These are phyloP conservation scores for Aaosphaeria pasadenensis DNA, from an alignment of 2,329 filamentous ascomycete species.

Conservation along the genomic window DNA sequence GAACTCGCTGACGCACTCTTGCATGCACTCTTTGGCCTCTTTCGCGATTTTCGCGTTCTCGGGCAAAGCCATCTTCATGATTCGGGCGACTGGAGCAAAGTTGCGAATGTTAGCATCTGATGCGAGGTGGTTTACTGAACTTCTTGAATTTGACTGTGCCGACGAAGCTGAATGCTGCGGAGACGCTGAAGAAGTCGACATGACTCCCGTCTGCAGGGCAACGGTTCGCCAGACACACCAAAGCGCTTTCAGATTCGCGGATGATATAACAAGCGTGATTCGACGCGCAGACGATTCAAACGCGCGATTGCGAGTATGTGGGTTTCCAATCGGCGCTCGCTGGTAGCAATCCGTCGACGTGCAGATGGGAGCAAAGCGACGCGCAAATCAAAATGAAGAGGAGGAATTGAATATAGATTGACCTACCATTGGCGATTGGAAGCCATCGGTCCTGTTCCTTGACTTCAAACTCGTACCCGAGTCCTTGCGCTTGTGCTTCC, in stretches of 20 bases:
- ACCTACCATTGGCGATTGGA: constrained; percentile 99
- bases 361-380: constrained; percentile 26
- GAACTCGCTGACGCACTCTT: constrained; percentile 99
- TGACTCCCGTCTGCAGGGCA: constrained; percentile 41
- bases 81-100: constrained; percentile 92
- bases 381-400: constrained; percentile 37
- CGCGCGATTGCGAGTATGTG: constrained; percentile 47
- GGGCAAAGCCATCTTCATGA: constrained; percentile 97
- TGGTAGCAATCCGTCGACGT: constrained; percentile 40
- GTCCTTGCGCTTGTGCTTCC: constrained; percentile 72
- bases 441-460: constrained; percentile 99
- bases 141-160: constrained; percentile 25
- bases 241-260: constrained; percentile 17
- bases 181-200: constrained; percentile 41
- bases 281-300: constrained; percentile 44
- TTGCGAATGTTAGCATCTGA: constrained; percentile 93
- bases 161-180: constrained; percentile 36
- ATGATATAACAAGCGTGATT: constrained; percentile 41
- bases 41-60: constrained; percentile 99
- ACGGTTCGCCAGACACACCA: constrained; percentile 31
- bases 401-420: constrained; percentile 28
- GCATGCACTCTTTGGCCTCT: constrained; percentile 99
- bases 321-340: constrained; percentile 48
- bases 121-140: constrained; percentile 35
- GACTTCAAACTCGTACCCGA: constrained; percentile 93